phyloP scores from a whole-genome alignment of 176 grass and related monocot genomes.

The Juncus effusus region DNA sequence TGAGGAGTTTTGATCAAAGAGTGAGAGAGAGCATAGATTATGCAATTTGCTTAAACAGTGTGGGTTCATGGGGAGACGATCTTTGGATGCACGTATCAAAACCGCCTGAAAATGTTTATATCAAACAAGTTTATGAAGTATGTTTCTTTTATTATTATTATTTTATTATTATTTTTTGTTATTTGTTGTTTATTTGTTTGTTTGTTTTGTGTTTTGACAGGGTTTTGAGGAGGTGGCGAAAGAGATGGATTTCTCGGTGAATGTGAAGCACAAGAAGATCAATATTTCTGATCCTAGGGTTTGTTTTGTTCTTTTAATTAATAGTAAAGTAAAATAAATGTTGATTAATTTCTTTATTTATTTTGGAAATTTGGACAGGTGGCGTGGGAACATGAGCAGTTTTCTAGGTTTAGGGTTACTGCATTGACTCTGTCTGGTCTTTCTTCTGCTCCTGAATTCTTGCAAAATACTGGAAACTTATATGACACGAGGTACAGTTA shows the following conservation, averaged over 20 bases:
- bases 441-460: constrained; percentile 75
- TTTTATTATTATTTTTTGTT: background rate
- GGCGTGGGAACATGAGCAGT: constrained; percentile 98
- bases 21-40: constrained; percentile 92
- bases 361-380: constrained; percentile 46
- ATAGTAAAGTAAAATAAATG: no score
- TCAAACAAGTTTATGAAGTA: constrained; percentile 96
- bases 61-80: constrained; percentile 85
- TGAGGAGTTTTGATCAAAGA: constrained; percentile 95
- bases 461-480: constrained; percentile 73
- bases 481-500: constrained; percentile 62
- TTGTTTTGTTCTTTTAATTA: constrained; percentile 35
- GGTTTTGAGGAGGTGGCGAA: constrained; percentile 73
- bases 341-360: background rate
- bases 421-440: constrained; percentile 88
- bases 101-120: constrained; percentile 91
- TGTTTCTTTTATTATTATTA: constrained; percentile 16
- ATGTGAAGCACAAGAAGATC: constrained; percentile 98
- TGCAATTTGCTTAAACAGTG: constrained; percentile 91
- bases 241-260: constrained; percentile 72
- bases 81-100: constrained; percentile 98
- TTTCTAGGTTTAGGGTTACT: constrained; percentile 97
- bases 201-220: constrained; percentile 39
- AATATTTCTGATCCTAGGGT: constrained; percentile 93
- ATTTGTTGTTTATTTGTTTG: background rate